Base-by-base conservation (phyloP, 164 flowering plant species). In the Aristolochia californica region DNA sequence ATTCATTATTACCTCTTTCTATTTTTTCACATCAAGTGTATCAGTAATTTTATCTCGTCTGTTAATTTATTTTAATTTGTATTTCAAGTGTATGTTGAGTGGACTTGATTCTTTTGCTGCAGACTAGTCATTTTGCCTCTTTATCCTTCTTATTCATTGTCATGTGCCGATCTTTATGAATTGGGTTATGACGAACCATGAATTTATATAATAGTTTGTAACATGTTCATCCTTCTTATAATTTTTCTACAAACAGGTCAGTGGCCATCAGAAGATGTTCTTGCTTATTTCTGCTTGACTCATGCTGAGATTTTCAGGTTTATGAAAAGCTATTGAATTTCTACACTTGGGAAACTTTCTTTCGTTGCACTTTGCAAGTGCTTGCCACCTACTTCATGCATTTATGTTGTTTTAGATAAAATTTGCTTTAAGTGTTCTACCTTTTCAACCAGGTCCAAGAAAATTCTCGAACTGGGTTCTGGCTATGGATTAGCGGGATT, bases 401-500 rank as follows among this genome's bases (percentile, higher is more conserved):
- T 23, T 50, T 14, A 2, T 22, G 13, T 20, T n/a, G 22, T 22
- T 22, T 22, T 22, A 4, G 16, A 11, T 49, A 23, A 5, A 8
- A 22, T 50, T 11, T 4, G 22, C 16, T 17, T 20, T 50, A 22
- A 1, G 13, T 23, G 54, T 50, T 13, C 14, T 34, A 34, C 10
- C 7, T 34, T 28, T 34, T 34, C 10, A 50, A 61, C 27, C 62
- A 85, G 96, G 75, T 72, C 73, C 62, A 93, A 87, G 72, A 77
- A 71, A 72, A 77, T 87, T 38, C 84, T 93, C 59, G 99, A 93
- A 73, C 90, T 87, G 71, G 99, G 99, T 48, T 82, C 99, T 22
- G 99, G 99, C 43, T 93, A 89, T 78, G 99, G 99, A 53, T 78
- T 93, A 60, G 96, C 99, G 67, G 99, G 96, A 43, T 68, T 93